Evolutionary conservation across 352 stramenopile species (phyloP).

Genomic region (Pythium pectinolyticum): DNA sequence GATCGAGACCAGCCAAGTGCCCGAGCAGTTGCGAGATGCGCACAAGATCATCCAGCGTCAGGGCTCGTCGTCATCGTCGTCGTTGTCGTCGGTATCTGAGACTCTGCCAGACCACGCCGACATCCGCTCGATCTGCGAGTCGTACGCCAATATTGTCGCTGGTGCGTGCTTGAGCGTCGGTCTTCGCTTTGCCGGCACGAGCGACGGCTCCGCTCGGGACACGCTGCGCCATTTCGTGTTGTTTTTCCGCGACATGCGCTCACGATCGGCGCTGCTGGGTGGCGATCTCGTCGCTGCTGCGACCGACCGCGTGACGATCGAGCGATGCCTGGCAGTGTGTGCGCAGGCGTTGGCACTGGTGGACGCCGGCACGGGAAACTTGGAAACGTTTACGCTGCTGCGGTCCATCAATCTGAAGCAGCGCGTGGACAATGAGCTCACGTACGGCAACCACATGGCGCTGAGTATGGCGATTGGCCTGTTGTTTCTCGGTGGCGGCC

Average conservation of each 20-base stretch:
- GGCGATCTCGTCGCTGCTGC: conserved; percentile 51
- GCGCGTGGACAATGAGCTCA: conserved; percentile 79
- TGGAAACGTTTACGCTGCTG: conserved; percentile 92
- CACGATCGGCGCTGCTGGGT: conserved; percentile 39
- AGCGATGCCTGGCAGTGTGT: conserved; percentile 92
- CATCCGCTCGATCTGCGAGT: conserved; percentile 90
- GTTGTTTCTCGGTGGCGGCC: conserved; percentile 95
- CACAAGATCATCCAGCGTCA: conserved; percentile 38
- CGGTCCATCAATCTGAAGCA: conserved; percentile 83
- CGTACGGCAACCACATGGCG: conserved; percentile 96
- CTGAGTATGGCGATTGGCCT: conserved; percentile 94
- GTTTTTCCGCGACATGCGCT: conserved; percentile 75
- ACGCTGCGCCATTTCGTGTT: conserved; percentile 68
- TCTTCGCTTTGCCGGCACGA: conserved; percentile 93
- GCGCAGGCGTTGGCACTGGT: conserved; percentile 94
- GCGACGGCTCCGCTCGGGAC: conserved; percentile 44
- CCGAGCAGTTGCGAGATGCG: conserved; percentile 47
- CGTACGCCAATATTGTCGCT: conserved; percentile 93
- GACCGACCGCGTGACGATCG: conserved; percentile 87
- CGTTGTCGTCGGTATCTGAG: background rate
- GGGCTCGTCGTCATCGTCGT: background rate
- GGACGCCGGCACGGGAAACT: conserved; percentile 94
- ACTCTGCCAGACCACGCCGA: conserved; percentile 54
- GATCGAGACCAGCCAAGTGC: conserved; percentile 83
- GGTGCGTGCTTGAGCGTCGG: conserved; percentile 95